Percentiles rank a stretch among this genome's conserved stretches.
Conservation (phyloP, 495 filamentous ascomycete species). For the Amphirosellinia nigrospora region DNA sequence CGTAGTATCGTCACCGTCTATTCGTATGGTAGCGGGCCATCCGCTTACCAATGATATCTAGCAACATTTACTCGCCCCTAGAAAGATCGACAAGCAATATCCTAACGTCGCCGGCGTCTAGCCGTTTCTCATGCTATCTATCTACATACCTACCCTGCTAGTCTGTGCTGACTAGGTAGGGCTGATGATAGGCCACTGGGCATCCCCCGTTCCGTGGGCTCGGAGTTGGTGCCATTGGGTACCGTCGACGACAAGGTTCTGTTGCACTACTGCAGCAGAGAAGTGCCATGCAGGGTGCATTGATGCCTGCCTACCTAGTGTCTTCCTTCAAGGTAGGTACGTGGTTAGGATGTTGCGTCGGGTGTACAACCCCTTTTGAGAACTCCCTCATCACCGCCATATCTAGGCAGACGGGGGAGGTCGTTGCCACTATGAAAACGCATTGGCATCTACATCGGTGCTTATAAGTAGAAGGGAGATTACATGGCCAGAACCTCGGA, state of each 20-base stretch:
- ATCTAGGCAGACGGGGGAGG: not conserved
- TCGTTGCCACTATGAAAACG: not conserved
- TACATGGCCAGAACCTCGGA: not conserved
- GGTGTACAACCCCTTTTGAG: not conserved
- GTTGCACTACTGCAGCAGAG: not conserved
- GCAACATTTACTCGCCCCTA: not conserved
- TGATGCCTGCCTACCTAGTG: not conserved
- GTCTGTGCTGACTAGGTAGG: not conserved
- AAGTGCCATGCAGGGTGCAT: not conserved
- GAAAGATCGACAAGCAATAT: not conserved
- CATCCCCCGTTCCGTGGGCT: not conserved
- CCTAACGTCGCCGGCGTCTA: not conserved
- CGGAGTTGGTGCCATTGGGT: not conserved
- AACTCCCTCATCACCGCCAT: not conserved
- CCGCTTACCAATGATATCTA: slow-evolving; percentile 16
- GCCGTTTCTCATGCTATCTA: not conserved
- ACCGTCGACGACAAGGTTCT: not conserved
- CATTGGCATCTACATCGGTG: not conserved
- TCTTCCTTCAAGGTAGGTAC: not conserved
- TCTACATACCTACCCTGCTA: not conserved
- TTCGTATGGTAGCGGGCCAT: slow-evolving; percentile 11
- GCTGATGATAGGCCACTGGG: slow-evolving; percentile 8
- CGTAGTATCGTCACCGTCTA: not conserved
- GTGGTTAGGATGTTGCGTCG: not conserved
- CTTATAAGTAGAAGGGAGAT: not conserved